Evolutionary conservation across 257 asterid species (phyloP).

Genomic region (Fraxinus excelsior): DNA sequence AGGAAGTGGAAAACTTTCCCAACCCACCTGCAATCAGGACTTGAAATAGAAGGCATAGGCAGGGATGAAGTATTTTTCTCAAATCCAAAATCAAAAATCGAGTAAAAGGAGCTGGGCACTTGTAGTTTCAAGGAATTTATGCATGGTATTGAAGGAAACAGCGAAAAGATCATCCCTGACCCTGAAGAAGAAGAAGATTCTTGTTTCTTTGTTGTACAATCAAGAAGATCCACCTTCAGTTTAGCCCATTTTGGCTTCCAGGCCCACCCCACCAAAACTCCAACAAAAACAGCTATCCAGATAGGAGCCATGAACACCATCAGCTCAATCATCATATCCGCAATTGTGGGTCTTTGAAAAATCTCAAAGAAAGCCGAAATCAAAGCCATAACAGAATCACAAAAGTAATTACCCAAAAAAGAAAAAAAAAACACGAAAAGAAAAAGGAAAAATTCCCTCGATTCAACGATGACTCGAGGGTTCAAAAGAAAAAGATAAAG

Average conservation of each 20-base stretch:
- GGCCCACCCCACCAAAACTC: conserved; percentile 86
- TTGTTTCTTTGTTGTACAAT: conserved; percentile 26
- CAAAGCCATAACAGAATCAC: conserved; percentile 42
- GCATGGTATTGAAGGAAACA: conserved; percentile 38
- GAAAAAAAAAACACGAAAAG: neutral
- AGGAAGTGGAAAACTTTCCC: neutral
- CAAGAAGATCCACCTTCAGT: conserved; percentile 30
- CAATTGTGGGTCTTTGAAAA: conserved; percentile 52
- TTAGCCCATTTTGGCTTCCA: conserved; percentile 93
- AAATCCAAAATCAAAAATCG: conserved; percentile 34
- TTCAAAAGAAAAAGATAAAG: neutral
- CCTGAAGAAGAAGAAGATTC: conserved; percentile 16
- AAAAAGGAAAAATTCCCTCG: conserved; percentile 32
- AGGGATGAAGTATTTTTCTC: conserved; percentile 30
- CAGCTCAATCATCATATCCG: conserved; percentile 56
- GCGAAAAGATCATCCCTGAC: conserved; percentile 32
- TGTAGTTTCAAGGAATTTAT: conserved; percentile 54
- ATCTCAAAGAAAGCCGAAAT: conserved; percentile 60
- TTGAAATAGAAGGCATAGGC: conserved; percentile 30
- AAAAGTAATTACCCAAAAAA: neutral
- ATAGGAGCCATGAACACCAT: conserved; percentile 59
- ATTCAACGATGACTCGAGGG: conserved; percentile 74
- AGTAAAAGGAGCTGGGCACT: conserved; percentile 44
- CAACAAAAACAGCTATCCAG: conserved; percentile 80
- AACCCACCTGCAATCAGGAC: conserved; percentile 51